Evolutionary conservation across 345 rosid species (phyloP).

Genomic region (Pugionium dolabratum): DNA sequence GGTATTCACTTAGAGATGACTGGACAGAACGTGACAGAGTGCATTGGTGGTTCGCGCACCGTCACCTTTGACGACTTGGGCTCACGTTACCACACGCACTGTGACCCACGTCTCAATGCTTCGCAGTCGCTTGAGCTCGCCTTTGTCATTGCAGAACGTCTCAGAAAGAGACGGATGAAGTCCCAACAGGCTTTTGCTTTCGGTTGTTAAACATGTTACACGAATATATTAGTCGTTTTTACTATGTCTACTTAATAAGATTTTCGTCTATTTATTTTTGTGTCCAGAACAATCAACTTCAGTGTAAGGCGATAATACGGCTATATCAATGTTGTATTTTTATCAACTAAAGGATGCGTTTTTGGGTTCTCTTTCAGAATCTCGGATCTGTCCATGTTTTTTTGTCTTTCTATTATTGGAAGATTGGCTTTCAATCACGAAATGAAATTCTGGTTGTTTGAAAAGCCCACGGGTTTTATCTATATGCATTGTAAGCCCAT

Average conservation of each 20-base stretch:
- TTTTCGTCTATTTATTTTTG: background rate
- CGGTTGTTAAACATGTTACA: background rate
- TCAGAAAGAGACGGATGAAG: slow-evolving; percentile 51
- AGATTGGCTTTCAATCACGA: too few relatives aligned
- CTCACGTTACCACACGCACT: slow-evolving; percentile 32
- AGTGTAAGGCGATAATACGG: background rate
- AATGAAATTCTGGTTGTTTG: too few relatives aligned
- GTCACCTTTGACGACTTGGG: slow-evolving; percentile 57
- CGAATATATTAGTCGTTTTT: background rate
- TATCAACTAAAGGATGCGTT: background rate
- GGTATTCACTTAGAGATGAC: slow-evolving; percentile 60
- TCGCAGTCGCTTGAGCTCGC: slow-evolving; percentile 63
- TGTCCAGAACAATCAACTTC: background rate
- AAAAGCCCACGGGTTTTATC: background rate
- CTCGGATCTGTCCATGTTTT: background rate
- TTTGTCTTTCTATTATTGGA: too few relatives aligned
- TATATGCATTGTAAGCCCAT: background rate
- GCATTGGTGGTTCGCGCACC: slow-evolving; percentile 53
- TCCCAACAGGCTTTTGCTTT: slow-evolving; percentile 35
- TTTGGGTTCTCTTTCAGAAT: background rate
- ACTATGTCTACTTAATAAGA: background rate
- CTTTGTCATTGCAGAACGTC: slow-evolving; percentile 58
- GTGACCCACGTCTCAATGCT: slow-evolving; percentile 60
- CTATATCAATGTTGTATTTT: too few relatives aligned
- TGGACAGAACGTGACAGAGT: slow-evolving; percentile 59